A percentile compares a stretch with the other conserved stretches of the same genome.
Conservation (phyloP, 441 rosid species). For the Gossypium davidsonii region DNA sequence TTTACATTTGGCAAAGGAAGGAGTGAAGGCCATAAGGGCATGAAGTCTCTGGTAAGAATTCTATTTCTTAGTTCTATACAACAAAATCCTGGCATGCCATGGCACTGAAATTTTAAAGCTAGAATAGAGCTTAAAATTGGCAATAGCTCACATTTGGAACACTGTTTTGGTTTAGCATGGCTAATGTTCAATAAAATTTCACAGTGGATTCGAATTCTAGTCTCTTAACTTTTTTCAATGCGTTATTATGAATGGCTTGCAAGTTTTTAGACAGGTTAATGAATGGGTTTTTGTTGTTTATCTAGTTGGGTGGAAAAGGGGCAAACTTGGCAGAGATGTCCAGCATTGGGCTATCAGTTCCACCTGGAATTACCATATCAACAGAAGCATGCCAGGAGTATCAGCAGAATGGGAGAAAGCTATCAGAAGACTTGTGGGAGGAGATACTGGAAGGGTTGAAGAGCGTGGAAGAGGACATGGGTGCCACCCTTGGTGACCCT, state of each 20-base stretch:
- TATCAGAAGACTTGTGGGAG: conserved; percentile 74
- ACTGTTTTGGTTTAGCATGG: background rate
- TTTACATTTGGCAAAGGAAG: conserved; percentile 85
- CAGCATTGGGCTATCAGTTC: conserved; percentile 88
- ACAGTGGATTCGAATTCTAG: background rate
- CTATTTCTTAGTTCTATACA: background rate
- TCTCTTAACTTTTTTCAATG: background rate
- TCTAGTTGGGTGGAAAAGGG: conserved; percentile 93
- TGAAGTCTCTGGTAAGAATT: conserved; percentile 77
- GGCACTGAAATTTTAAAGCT: background rate
- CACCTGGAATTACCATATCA: conserved; percentile 87
- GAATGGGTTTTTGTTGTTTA: background rate
- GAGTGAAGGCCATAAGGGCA: conserved; percentile 93
- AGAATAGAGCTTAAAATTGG: background rate
- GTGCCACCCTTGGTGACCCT: conserved; percentile 75
- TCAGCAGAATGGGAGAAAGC: conserved; percentile 57
- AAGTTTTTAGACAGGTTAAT: background rate
- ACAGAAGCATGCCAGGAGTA: conserved; percentile 94
- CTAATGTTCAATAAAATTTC: background rate
- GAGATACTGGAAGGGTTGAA: conserved; percentile 64
- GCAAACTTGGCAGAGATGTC: conserved; percentile 98
- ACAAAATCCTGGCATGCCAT: background rate
- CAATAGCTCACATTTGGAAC: background rate
- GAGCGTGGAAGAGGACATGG: conserved; percentile 69
- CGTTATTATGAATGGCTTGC: background rate